These are phyloP conservation scores for Remersonia thermophila DNA, from an alignment of 2,329 filamentous ascomycete species.

Conservation along the genomic window DNA sequence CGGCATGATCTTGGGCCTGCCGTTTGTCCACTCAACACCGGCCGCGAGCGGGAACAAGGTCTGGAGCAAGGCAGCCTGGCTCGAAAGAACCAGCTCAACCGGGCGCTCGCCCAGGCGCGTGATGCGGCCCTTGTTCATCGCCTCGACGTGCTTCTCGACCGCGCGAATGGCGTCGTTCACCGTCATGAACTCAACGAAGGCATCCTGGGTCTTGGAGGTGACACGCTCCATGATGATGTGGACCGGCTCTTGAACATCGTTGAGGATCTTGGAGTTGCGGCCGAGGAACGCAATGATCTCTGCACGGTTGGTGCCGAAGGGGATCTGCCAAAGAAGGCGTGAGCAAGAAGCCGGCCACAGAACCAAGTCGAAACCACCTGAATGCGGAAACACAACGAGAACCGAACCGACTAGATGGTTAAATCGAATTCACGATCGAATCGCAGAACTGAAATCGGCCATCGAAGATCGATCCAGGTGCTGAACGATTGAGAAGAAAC, in stretches of 20 bases:
- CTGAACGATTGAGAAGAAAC: slow-evolving; percentile 18
- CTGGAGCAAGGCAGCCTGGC: slow-evolving; percentile 44
- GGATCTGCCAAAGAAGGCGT: slow-evolving; percentile 31
- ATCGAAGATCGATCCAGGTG: no score
- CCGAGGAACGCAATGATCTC: slow-evolving; percentile 49
- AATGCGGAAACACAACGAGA: no score
- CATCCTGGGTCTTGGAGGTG: slow-evolving; percentile 50
- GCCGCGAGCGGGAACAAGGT: slow-evolving; percentile 48
- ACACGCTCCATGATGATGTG: slow-evolving; percentile 55
- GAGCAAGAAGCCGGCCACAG: background rate
- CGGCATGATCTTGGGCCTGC: slow-evolving; percentile 28
- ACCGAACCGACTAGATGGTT: no score
- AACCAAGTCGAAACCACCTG: background rate
- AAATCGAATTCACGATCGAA: no score
- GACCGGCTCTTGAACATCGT: slow-evolving; percentile 41
- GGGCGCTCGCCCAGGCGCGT: slow-evolving; percentile 44
- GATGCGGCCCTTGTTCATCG: slow-evolving; percentile 23
- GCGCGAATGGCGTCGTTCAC: slow-evolving; percentile 40
- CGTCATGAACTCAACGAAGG: slow-evolving; percentile 45
- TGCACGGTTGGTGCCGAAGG: slow-evolving; percentile 38
- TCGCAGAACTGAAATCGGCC: no score
- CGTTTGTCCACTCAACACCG: slow-evolving; percentile 43
- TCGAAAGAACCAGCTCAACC: slow-evolving; percentile 44
- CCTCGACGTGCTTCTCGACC: slow-evolving; percentile 33
- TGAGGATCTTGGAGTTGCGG: slow-evolving; percentile 42